phyloP scores from a whole-genome alignment of 2,329 filamentous ascomycete species.

The Penicillium sp. region DNA sequence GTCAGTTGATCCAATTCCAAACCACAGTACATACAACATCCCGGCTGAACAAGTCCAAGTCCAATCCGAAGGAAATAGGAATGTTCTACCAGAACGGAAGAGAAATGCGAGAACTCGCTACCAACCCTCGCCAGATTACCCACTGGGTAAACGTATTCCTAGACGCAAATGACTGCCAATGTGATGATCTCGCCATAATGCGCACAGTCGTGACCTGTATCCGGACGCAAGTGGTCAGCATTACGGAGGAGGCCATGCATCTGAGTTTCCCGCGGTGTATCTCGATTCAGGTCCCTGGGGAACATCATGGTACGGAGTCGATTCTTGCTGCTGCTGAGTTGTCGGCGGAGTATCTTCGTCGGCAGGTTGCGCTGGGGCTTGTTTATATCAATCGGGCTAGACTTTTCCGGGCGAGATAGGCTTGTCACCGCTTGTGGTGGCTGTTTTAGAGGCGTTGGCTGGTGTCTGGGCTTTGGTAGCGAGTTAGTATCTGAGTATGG shows the following conservation, averaged over 20 bases:
- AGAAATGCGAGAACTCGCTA: background rate
- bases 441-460: background rate
- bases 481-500: background rate
- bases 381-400: background rate
- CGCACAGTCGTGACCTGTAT: constrained; percentile 6
- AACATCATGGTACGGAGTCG: background rate
- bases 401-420: background rate
- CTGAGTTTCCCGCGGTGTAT: background rate
- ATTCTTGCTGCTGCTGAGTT: constrained; percentile 4
- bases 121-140: background rate
- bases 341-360: constrained; percentile 1
- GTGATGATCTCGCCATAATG: constrained; percentile 4
- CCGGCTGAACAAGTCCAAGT: background rate
- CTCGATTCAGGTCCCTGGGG: constrained; percentile 2
- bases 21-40: background rate
- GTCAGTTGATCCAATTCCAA: background rate
- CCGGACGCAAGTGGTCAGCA: constrained; percentile 1
- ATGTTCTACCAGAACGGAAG: constrained; percentile 8
- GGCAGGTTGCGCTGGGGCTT: background rate
- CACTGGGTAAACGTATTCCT: constrained; percentile 7
- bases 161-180: background rate
- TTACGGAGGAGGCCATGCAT: constrained; percentile 4
- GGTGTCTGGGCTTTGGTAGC: background rate
- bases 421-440: too few relatives aligned
- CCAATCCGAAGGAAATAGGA: background rate